Percentiles rank a stretch among this genome's conserved stretches.
Conservation (phyloP, 1,139 yeast genomes). For the Zygosaccharomyces sapae region DNA sequence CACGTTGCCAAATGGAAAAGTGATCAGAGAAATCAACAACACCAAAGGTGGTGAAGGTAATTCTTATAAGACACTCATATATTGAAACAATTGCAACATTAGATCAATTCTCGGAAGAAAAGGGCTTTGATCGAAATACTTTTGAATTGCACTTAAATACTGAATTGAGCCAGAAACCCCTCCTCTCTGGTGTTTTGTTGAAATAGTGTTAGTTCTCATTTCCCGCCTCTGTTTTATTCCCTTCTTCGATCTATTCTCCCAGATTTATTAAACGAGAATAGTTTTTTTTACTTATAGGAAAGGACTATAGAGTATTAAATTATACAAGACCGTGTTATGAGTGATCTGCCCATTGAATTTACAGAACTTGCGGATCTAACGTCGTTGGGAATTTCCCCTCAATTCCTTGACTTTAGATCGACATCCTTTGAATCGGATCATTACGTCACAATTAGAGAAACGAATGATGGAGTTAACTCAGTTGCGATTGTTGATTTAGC, state of each 20-base stretch:
- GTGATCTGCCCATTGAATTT: slow-evolving; percentile 91
- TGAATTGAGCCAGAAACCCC: background rate
- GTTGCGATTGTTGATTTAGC: slow-evolving; percentile 89
- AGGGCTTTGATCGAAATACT: background rate
- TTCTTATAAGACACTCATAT: background rate
- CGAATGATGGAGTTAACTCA: slow-evolving; percentile 67
- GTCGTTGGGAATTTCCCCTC: slow-evolving; percentile 75
- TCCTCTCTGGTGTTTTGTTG: background rate
- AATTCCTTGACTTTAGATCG: slow-evolving; percentile 85
- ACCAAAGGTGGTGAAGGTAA: background rate
- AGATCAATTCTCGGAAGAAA: background rate
- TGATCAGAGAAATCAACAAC: background rate
- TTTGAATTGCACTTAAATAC: no score
- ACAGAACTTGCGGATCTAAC: slow-evolving; percentile 90
- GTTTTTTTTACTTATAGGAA: background rate
- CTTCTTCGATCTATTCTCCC: no score
- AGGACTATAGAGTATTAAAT: background rate
- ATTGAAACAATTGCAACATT: background rate
- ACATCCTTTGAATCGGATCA: slow-evolving; percentile 92
- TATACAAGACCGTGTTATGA: slow-evolving; percentile 28
- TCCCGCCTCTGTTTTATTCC: background rate
- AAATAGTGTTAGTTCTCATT: background rate
- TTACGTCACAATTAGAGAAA: slow-evolving; percentile 85
- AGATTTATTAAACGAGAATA: no score
- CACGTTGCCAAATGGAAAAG: background rate